Base-by-base conservation (phyloP, 2,329 filamentous ascomycete species). In the Diaporthe sp. region DNA sequence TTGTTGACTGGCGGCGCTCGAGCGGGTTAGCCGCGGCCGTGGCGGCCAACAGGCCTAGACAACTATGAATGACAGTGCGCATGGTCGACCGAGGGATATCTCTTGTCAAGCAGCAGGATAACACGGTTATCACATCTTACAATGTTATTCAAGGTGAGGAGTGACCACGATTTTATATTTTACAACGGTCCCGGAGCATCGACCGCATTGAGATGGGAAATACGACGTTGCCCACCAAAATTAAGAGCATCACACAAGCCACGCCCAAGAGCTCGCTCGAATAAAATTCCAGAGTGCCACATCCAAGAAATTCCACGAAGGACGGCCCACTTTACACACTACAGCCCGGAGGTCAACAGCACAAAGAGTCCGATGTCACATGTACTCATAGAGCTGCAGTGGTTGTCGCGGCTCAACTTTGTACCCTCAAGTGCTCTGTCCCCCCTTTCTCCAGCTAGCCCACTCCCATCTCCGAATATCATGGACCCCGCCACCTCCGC, bases 1-100 rank as follows among this genome's bases (percentile, higher is more conserved):
- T 80, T 13, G 42, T 51, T 25, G 71, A 72, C 51, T 75, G 49
- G 31, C 70, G 68, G 28, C 61, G 47, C 60, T 73, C 51, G 39
- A 73, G 37, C 28, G 74, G 60, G 25, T 44, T 75, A 28, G 42
- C 44, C 7, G 39, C 60, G 28, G 39, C 42, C 25, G 53, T 65
- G 34, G 42, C n/a, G 44, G 53, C 39, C 31, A 72, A 63, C 7
- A 75, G 70, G 60, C 70, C 39, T 28, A 75, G 73, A 42, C 55
- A 67, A 44, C 8, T 53, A 65, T 8, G n/a, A 3, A 67, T 28
- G 49, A n/a, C 25, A 42, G 49, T 25, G 28, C 37, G 28, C 73
- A 75, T 75, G n/a, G 25, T 60, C 13, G 49, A 60, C 20, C 20
- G 51, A 37, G 49, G 44, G 31, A 28, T 20, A 8, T 28, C 28